A percentile compares a stretch with the other conserved stretches of the same genome.
Evolutionary conservation across 805 yeast species (phyloP).

Genomic region (Wickerhamiella brachini): DNA sequence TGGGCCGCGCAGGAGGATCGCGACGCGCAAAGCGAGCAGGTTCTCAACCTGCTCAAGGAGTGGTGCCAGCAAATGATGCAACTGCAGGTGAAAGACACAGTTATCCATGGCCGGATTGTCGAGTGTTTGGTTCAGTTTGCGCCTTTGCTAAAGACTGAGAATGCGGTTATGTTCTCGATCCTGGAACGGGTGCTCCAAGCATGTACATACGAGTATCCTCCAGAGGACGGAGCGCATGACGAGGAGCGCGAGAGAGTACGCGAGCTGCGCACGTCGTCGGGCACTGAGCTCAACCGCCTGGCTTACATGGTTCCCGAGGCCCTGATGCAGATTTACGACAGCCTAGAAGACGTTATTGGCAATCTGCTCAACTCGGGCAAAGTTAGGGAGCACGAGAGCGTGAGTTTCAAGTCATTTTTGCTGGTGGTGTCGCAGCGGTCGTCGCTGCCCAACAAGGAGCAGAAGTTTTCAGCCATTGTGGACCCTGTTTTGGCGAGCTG

Average conservation of each 20-base stretch:
- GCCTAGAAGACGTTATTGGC: constrained; percentile 69
- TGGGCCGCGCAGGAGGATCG: constrained; percentile 61
- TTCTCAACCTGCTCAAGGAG: constrained; percentile 58
- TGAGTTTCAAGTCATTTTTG: constrained; percentile 83
- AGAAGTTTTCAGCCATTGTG: constrained; percentile 71
- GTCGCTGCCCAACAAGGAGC: constrained; percentile 49
- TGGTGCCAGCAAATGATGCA: constrained; percentile 41
- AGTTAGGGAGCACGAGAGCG: constrained; percentile 80
- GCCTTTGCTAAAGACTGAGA: constrained; percentile 66
- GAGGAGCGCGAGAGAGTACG: constrained; percentile 69
- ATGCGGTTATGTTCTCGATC: constrained; percentile 62
- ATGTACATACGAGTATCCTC: constrained; percentile 70
- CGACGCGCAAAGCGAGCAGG: constrained; percentile 28
- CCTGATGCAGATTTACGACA: constrained; percentile 62
- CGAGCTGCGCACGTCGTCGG: constrained; percentile 82
- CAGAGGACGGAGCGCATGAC: constrained; percentile 37
- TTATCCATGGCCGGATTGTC: constrained; percentile 66
- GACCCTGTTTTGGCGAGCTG: constrained; percentile 89
- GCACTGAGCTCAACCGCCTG: constrained; percentile 84
- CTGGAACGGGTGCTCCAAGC: constrained; percentile 78
- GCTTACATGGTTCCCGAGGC: constrained; percentile 93
- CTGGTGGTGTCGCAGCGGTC: constrained; percentile 84
- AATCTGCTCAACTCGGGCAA: constrained; percentile 53
- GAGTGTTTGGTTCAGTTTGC: constrained; percentile 92
- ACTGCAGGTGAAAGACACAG: constrained; percentile 66